Evolutionary conservation across 805 yeast species (phyloP).

Genomic region (Monosporozyma siamensis): DNA sequence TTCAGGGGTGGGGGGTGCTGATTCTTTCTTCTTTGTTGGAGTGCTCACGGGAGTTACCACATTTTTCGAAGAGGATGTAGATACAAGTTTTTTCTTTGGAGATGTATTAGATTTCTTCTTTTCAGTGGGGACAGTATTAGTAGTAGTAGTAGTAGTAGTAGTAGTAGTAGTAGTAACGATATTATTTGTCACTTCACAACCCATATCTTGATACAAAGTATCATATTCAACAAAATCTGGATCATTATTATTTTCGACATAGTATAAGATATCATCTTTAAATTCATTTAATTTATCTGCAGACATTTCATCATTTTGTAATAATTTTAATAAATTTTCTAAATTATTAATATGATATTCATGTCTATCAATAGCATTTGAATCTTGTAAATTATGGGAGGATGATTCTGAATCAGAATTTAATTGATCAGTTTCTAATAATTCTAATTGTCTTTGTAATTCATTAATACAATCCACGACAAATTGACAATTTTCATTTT

Average conservation of each 20-base stretch:
- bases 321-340: constrained; percentile 64
- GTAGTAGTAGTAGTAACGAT: too few species aligned
- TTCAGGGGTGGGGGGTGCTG: neutral
- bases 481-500: constrained; percentile 59
- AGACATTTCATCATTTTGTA: constrained; percentile 74
- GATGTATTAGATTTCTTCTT: constrained; percentile 25
- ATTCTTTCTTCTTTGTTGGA: neutral
- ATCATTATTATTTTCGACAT: constrained; percentile 88
- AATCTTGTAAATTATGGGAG: too few species aligned
- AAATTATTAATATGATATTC: constrained; percentile 68
- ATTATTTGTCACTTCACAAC: constrained; percentile 33
- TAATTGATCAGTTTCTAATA: constrained; percentile 46
- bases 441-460: constrained; percentile 70
- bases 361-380: constrained; percentile 52
- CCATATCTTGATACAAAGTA: constrained; percentile 80
- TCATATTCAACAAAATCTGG: constrained; percentile 91
- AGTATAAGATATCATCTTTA: constrained; percentile 84
- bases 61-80: constrained; percentile 21
- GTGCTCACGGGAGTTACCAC: neutral
- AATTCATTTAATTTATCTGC: constrained; percentile 68
- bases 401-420: constrained; percentile 42
- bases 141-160: neutral
- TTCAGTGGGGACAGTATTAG: constrained; percentile 4
- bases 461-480: constrained; percentile 67
- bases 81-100: constrained; percentile 31